Percentiles rank a stretch among this genome's conserved stretches.
Evolutionary conservation across 257 asterid species (phyloP).

Genomic region (Verbascum thapsus): DNA sequence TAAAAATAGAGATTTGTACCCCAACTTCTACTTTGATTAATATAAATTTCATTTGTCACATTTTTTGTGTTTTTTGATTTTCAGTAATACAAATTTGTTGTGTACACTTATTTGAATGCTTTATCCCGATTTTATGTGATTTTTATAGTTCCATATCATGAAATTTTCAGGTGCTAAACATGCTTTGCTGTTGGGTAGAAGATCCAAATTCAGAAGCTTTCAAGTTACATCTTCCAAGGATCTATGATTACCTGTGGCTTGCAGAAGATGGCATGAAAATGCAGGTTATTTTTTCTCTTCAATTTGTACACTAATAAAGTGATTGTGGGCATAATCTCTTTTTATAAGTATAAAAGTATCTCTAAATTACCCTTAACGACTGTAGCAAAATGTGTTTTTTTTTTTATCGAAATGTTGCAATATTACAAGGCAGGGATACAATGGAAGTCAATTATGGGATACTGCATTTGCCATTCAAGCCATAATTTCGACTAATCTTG

Average conservation of each 20-base stretch:
- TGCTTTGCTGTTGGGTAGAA: constrained; percentile 99
- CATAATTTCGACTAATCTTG: constrained; percentile 65
- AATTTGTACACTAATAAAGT: not conserved
- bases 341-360: no score
- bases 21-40: no score
- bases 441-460: constrained; percentile 99
- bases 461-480: constrained; percentile 90
- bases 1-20: no score
- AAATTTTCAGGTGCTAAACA: constrained; percentile 69
- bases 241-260: constrained; percentile 84
- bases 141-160: constrained; percentile 11
- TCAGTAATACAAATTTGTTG: no score
- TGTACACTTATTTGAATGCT: not conserved
- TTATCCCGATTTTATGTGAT: constrained; percentile 4
- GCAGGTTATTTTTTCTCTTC: constrained; percentile 58
- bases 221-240: constrained; percentile 93
- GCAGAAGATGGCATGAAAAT: constrained; percentile 99
- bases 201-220: constrained; percentile 95
- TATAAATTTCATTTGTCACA: no score
- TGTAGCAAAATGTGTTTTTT: no score
- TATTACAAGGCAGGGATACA: constrained; percentile 70
- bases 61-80: no score
- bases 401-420: constrained; percentile 1
- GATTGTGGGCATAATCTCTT: no score
- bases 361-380: no score